Conservation (phyloP, 306 rosid species). For the Abrus precatorius region DNA sequence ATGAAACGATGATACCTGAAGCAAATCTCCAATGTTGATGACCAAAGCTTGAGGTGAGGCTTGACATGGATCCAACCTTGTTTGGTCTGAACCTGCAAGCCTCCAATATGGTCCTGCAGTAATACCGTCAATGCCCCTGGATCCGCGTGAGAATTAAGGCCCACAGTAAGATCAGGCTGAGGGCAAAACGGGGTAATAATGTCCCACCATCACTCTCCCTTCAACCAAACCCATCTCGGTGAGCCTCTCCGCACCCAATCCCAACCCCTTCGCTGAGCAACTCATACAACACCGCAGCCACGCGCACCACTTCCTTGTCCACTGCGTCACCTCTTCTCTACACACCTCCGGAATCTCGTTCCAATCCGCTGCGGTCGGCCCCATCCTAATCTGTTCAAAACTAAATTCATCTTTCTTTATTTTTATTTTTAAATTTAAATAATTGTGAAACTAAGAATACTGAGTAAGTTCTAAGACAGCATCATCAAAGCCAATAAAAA, state of each 20-base stretch:
- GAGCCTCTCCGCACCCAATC: slow-evolving; percentile 52
- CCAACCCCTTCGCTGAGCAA: slow-evolving; percentile 63
- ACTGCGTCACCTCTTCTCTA: slow-evolving; percentile 56
- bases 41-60: slow-evolving; percentile 77
- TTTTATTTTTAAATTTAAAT: too few relatives aligned
- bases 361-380: slow-evolving; percentile 42
- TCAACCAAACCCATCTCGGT: slow-evolving; percentile 41
- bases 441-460: too few relatives aligned
- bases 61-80: slow-evolving; percentile 77
- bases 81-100: slow-evolving; percentile 73
- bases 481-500: too few relatives aligned
- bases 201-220: slow-evolving; percentile 55
- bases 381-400: slow-evolving; percentile 52
- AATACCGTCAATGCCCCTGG: slow-evolving; percentile 74
- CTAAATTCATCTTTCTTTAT: too few relatives aligned
- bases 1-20: too few relatives aligned
- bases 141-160: slow-evolving; percentile 78
- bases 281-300: slow-evolving; percentile 54
- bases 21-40: slow-evolving; percentile 80
- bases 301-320: slow-evolving; percentile 60
- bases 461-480: too few relatives aligned
- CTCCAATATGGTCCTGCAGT: slow-evolving; percentile 83
- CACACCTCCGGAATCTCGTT: slow-evolving; percentile 66
- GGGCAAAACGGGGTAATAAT: slow-evolving; percentile 69
- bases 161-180: slow-evolving; percentile 69